Evolutionary conservation across 108 stramenopile genomes (phyloP).

Genomic region (Nannochloropsis oceanica): DNA sequence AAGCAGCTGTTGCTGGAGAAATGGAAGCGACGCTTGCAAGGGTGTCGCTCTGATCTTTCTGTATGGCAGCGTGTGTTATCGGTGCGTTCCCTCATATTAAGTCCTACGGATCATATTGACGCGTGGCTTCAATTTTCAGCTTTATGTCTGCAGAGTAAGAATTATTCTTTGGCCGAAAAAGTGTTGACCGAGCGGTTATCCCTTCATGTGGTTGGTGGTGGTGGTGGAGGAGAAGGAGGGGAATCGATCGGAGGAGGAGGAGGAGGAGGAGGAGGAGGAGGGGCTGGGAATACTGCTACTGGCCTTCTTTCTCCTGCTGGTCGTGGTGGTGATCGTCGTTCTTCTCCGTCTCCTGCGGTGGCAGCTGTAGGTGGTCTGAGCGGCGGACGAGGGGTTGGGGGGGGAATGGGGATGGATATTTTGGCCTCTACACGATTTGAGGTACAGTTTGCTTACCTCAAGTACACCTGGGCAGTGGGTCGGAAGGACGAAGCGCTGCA

Average conservation of each 20-base stretch:
- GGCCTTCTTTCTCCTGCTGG: neutral
- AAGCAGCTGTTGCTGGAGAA: constrained; percentile 16
- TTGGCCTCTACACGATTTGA: constrained; percentile 34
- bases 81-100: constrained; percentile 68
- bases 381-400: neutral
- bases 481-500: constrained; percentile 53
- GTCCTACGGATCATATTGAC: constrained; percentile 73
- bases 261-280: neutral
- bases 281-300: neutral
- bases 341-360: neutral
- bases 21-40: constrained; percentile 23
- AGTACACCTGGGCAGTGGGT: constrained; percentile 69
- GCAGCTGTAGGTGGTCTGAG: neutral
- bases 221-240: neutral
- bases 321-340: neutral
- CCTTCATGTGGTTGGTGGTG: neutral
- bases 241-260: neutral
- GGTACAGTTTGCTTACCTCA: constrained; percentile 62
- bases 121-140: constrained; percentile 74
- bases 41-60: constrained; percentile 7
- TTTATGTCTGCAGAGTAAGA: constrained; percentile 69
- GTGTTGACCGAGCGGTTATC: constrained; percentile 42
- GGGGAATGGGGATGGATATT: neutral
- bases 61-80: constrained; percentile 55
- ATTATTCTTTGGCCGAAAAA: constrained; percentile 57